These are phyloP conservation scores for Cytospora schulzeri DNA, from an alignment of 2,329 filamentous ascomycete genomes.

Conservation along the genomic window DNA sequence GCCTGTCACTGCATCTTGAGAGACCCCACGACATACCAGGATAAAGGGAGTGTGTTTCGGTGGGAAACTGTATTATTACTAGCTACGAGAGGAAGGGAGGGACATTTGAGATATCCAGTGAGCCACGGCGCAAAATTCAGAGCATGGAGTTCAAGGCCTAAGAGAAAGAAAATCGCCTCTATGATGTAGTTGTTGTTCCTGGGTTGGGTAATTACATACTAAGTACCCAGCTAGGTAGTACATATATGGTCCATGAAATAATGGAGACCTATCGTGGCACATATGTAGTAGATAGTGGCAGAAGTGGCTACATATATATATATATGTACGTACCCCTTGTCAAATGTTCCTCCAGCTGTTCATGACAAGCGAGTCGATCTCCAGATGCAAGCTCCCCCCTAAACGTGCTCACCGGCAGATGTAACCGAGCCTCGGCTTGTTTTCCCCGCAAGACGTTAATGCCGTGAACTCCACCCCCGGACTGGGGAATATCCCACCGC, in stretches of 20 bases:
- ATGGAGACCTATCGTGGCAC: background rate
- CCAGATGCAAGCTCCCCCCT: background rate
- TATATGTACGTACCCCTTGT: background rate
- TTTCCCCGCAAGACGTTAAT: conserved; percentile 24
- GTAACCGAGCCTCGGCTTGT: conserved; percentile 25
- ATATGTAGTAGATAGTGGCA: background rate
- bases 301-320: no score
- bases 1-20: conserved; percentile 12
- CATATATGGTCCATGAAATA: conserved; percentile 9
- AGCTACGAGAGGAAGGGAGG: background rate
- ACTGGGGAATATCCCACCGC: conserved; percentile 4
- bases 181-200: background rate
- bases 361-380: background rate
- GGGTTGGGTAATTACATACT: background rate
- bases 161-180: background rate
- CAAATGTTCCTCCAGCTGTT: background rate
- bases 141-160: conserved; percentile 21
- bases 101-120: conserved; percentile 24
- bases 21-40: no score
- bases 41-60: background rate
- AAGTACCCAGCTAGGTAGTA: background rate
- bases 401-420: conserved; percentile 4
- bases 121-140: conserved; percentile 15
- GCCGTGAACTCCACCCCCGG: background rate
- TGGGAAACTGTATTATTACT: conserved; percentile 16